Percentiles rank a stretch among this genome's conserved stretches.
These are phyloP conservation scores for Pseudognaphalium luteoalbum DNA, from an alignment of 129 eudicot species.

Conservation along the genomic window DNA sequence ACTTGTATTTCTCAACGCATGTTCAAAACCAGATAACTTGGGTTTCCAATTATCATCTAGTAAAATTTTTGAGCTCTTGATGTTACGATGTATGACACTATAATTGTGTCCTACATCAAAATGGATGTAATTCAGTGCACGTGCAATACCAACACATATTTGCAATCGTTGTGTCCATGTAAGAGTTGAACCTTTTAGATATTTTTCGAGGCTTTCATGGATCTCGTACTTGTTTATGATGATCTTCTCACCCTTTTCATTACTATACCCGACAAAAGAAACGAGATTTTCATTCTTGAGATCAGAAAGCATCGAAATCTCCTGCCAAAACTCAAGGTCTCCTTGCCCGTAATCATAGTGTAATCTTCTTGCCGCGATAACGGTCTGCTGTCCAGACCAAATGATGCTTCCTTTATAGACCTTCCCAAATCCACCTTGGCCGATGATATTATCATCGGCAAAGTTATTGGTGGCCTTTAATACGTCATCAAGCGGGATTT, in stretches of 20 bases:
- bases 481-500: not conserved
- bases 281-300: constrained; percentile 9
- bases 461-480: not conserved
- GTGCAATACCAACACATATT: too few species aligned
- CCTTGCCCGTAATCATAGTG: constrained; percentile 15
- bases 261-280: not conserved
- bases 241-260: not conserved
- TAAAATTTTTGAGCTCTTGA: too few species aligned
- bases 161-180: too few species aligned
- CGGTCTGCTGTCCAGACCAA: not conserved
- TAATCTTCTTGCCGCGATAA: not conserved
- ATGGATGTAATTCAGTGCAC: too few species aligned
- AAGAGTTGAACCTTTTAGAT: too few species aligned
- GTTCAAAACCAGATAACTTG: not conserved
- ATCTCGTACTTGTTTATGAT: not conserved
- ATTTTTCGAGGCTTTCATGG: too few species aligned
- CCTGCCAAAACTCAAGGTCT: not conserved
- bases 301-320: not conserved
- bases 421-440: constrained; percentile 1
- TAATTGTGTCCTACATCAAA: too few species aligned
- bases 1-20: not conserved
- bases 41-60: not conserved
- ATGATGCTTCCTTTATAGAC: not conserved
- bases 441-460: not conserved
- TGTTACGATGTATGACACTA: too few species aligned